These are phyloP conservation scores for Phaeomoniella chlamydospora DNA, from an alignment of 2,329 filamentous ascomycete genomes.

Conservation along the genomic window DNA sequence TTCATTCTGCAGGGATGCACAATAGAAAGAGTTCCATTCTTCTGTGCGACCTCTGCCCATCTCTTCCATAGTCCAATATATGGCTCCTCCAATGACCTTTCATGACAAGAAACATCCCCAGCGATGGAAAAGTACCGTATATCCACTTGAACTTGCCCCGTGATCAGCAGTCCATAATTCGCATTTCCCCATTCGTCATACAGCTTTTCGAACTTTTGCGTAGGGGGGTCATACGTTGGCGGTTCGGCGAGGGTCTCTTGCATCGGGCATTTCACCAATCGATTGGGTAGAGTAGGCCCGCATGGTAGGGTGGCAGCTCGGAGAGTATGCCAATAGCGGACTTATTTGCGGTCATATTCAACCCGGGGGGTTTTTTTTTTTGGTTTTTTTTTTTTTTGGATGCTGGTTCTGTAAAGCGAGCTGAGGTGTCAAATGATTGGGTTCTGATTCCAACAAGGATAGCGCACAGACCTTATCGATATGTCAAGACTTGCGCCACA, in stretches of 20 bases:
- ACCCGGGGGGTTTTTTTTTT: no score
- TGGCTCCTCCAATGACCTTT: constrained; percentile 10
- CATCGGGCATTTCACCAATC: constrained; percentile 26
- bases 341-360: background rate
- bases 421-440: no score
- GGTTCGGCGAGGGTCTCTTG: constrained; percentile 5
- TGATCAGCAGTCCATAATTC: constrained; percentile 27
- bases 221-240: constrained; percentile 4
- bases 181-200: constrained; percentile 12
- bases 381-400: no score
- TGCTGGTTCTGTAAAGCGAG: no score
- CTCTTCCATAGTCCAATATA: constrained; percentile 16
- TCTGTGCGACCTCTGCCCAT: constrained; percentile 19
- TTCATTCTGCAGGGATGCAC: constrained; percentile 31
- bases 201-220: constrained; percentile 2
- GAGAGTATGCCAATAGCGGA: constrained; percentile 1
- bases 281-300: constrained; percentile 41
- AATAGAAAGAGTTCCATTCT: constrained; percentile 24
- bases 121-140: constrained; percentile 21
- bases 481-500: no score
- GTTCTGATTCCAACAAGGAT: no score
- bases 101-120: constrained; percentile 15
- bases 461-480: no score
- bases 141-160: constrained; percentile 30
- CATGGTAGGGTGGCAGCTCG: constrained; percentile 35